These are phyloP conservation scores for Clitopilus hobsonii DNA, from an alignment of 768 basidiomycete genomes.

Conservation along the genomic window DNA sequence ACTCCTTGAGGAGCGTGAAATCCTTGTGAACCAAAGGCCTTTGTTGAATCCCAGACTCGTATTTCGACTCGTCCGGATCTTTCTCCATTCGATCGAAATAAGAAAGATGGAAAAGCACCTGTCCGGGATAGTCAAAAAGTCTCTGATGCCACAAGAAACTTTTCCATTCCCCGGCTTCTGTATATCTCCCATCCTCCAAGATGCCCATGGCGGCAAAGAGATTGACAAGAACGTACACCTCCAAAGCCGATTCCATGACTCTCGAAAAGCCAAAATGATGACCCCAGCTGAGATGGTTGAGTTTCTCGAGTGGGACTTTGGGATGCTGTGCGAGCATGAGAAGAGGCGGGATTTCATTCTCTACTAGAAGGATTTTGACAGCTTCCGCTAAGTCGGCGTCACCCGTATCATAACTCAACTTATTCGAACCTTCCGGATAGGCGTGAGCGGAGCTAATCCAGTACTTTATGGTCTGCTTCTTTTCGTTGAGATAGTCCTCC, in stretches of 20 bases:
- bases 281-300: conserved; percentile 22
- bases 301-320: conserved; percentile 18
- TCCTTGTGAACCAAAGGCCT: conserved; percentile 14
- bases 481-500: not conserved
- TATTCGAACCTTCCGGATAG: not conserved
- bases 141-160: conserved; percentile 13
- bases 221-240: conserved; percentile 33
- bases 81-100: conserved; percentile 14
- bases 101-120: conserved; percentile 23
- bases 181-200: conserved; percentile 22
- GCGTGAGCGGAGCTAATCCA: not conserved
- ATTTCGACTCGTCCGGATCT: not conserved
- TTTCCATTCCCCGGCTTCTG: conserved; percentile 14
- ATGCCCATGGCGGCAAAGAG: conserved; percentile 23
- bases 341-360: conserved; percentile 25
- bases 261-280: conserved; percentile 29
- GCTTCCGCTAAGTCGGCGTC: conserved; percentile 28
- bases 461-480: not conserved
- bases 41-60: too few relatives aligned
- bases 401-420: conserved; percentile 12
- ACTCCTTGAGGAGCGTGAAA: conserved; percentile 20
- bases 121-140: conserved; percentile 24
- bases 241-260: conserved; percentile 23
- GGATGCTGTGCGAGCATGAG: conserved; percentile 35
- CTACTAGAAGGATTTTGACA: conserved; percentile 29